Percentiles rank a stretch among this genome's conserved stretches.
These are phyloP conservation scores for Chaetoscypha palmicola DNA, from an alignment of 2,329 filamentous ascomycete species.

Conservation along the genomic window DNA sequence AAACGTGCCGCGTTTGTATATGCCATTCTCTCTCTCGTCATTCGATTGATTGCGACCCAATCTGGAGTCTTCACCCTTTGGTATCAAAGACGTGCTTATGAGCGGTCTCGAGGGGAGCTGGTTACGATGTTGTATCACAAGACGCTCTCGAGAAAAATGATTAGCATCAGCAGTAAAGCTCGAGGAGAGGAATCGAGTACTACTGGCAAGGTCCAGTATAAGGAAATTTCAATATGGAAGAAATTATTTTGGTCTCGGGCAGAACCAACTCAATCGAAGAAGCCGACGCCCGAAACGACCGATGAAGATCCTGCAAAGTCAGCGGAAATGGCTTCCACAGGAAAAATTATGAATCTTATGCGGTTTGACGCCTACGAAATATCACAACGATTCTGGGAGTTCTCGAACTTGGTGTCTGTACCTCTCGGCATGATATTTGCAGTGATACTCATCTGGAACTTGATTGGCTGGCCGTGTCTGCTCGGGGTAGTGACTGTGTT, in stretches of 20 bases:
- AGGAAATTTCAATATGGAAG: constrained; percentile 6
- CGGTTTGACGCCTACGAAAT: constrained; percentile 73
- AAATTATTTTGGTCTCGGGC: constrained; percentile 14
- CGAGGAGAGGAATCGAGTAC: constrained; percentile 10
- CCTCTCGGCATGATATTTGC: constrained; percentile 72
- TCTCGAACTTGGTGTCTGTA: constrained; percentile 66
- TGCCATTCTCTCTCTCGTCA: constrained; percentile 52
- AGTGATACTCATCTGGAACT: constrained; percentile 63
- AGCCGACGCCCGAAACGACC: constrained; percentile 7
- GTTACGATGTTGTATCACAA: constrained; percentile 82
- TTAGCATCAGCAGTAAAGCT: constrained; percentile 25
- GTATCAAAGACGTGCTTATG: constrained; percentile 79
- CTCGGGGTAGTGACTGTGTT: constrained; percentile 65
- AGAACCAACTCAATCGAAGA: constrained; percentile 24
- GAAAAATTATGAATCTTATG: constrained; percentile 85
- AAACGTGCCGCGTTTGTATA: constrained; percentile 56
- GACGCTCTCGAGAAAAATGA: constrained; percentile 30
- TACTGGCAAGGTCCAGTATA: constrained; percentile 9
- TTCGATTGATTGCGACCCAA: constrained; percentile 57
- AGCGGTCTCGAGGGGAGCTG: constrained; percentile 77
- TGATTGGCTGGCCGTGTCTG: constrained; percentile 75
- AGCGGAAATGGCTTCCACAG: constrained; percentile 66
- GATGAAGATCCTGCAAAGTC: constrained; percentile 25
- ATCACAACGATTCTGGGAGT: constrained; percentile 79
- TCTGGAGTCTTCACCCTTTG: constrained; percentile 64